Evolutionary conservation across 345 rosid species (phyloP), one percentile per base, ranked within the genome.

Genomic region (Salix udensis): DNA sequence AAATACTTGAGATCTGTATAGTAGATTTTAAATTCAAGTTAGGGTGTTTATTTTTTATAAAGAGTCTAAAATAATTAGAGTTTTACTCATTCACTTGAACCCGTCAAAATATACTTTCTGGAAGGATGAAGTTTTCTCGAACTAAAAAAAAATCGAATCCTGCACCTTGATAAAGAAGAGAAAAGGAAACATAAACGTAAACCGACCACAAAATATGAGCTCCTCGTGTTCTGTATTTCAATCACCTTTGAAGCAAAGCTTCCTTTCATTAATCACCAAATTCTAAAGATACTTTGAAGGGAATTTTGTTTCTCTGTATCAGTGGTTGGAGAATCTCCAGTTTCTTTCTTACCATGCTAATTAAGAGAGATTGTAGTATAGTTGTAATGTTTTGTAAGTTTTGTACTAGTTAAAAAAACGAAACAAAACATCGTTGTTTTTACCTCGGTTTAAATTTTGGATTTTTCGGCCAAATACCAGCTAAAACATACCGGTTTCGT

Each of bases 21-120:
- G 31, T 2, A 30, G 0, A 0, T 30, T 30, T 30, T 30, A 30
- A 30, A 0, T 3, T 30, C 0, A 4, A 30, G 31, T 30, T 0
- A 30, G 0, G 4, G 31, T 30, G 0, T 30, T 0, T 30, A 3
- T 3, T 30, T 30, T 30, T 30, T 30, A 30, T 30, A 0, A 3
- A 30, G 0, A 30, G 0, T 30, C 4, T 30, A 0, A 0, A 0
- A 30, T 30, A 30, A 0, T 30, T 30, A 30, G 0, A 30, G 4
- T 30, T 30, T 3, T 3, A 30, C 0, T 30, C 4, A 0, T 4
- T 30, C 4, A 2, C 31, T 30, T 30, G 4, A 30, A 30, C 0
- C 4, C 0, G n/a, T 30, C 31, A 30, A 30, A 30, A 0, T 30
- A 30, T 0, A 30, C 4, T 30, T 30, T 30, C 31, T 30, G 0